Base-by-base conservation (phyloP, 192 early-diverging fungal genomes). In the Kappamyces sp. region DNA sequence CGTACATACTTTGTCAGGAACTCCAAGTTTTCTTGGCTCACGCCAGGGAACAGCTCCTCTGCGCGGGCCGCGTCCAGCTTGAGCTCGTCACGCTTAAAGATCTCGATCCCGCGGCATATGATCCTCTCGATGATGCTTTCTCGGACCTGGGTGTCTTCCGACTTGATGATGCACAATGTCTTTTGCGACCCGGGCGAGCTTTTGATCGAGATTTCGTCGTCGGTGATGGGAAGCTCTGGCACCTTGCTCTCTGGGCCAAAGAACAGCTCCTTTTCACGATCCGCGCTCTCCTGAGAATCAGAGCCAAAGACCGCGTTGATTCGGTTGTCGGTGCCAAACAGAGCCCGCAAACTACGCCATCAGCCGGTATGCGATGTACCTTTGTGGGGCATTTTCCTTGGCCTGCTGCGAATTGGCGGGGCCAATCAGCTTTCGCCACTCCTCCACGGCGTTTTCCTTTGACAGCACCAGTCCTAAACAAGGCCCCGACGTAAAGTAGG, bases 281-380 rank as follows among this genome's bases (percentile, higher is more conserved):
- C 49, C 4, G 79, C 75, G 4, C 54, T 58, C 29, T 68, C 66
- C 33, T 65, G 64, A 33, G 67, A 62, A 48, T 72, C 67, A 2
- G 79, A 73, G 33, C 76, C 79, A 41, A 76, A 76, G 9, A 80
- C 77, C 3, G 80, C 77, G 70, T 84, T 84, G 33, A 77, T 43
- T 11, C 68, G 66, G 36, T 63, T 65, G 52, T 84, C 81, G 12
- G 72, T 81, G 9, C 81, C 81, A 39, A 68, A 72, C 12, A 71
- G 50, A 0, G 69, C 81, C 14, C 81, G 71, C 35, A 84, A 60
- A 31, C 77, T 81, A 33, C 6, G 42, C 42, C 22, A 22, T 22
- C 22, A 22, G 22, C 0, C 22, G 22, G 22, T 22, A 22, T 22
- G 22, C 22, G 22, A 22, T 42, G 41, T 61, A 79, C 78, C 64